Evolutionary conservation across 805 yeast species (phyloP), one percentile per base, ranked within the genome.

Genomic region (Monosporozyma yasuniensis): DNA sequence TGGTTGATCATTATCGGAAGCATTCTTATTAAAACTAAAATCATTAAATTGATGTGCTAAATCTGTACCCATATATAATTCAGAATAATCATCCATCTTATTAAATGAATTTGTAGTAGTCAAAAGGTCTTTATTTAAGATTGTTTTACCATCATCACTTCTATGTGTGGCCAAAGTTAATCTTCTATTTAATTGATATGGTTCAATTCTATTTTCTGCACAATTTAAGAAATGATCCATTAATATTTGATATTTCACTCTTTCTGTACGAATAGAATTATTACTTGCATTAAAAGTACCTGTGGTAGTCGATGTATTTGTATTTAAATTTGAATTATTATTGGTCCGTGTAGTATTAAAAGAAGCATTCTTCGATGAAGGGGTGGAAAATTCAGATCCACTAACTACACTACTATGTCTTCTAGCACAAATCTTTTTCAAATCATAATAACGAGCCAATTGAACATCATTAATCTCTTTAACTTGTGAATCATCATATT

Each of bases 171-270:
- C 14, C 10, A 21, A 11, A 11, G 27, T 12, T 25, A 47, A 42
- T 14, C 18, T 41, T 32, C 12, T 39, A 21, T 46, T 41, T 21
- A 49, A 41, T 41, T 43, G 42, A 38, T 49, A 54, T 10, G 58
- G 53, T 39, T 58, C 56, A 9, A 50, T 56, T 19, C 48, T 39
- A 39, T 57, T 52, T 4, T 51, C 56, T 9, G 49, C 28, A 44
- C 46, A 47, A 41, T 52, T 54, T 9, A 58, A 21, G 41, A 60
- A 57, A 21, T 51, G 48, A 41, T 59, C 54, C 25, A 56, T 25
- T 32, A 54, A 49, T 9, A 52, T 32, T 23, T 51, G 47, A 6
- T 54, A 52, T 38, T 47, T 52, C 12, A 52, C 50, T 21, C 52
- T 53, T 18, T 58, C 60, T 14, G 48, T 50, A 14, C 47, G 56